Percentiles rank a stretch among this genome's conserved stretches.
Conservation (phyloP, 768 basidiomycete species). For the Hemileccinum impolitum region DNA sequence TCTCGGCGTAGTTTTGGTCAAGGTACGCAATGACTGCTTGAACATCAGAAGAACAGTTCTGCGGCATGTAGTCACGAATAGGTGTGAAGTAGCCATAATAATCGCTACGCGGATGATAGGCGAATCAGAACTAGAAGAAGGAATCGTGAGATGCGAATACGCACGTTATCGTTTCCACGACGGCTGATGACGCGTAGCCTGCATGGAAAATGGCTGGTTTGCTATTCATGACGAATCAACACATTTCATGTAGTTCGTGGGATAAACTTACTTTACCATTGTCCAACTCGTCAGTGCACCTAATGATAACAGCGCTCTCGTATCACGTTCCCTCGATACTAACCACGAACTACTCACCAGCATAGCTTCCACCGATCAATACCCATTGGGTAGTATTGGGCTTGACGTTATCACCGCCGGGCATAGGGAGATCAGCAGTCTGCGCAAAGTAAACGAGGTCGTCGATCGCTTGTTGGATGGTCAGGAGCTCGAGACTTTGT, state of each 20-base stretch:
- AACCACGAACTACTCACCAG: slow-evolving; percentile 17
- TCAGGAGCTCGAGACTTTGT: slow-evolving; percentile 55
- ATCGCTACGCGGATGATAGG: slow-evolving; percentile 13
- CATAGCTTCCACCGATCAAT: slow-evolving; percentile 41
- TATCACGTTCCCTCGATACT: background rate
- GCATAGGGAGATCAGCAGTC: slow-evolving; percentile 65
- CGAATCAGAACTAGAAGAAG: background rate
- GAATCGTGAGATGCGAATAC: slow-evolving; percentile 10
- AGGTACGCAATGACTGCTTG: slow-evolving; percentile 59
- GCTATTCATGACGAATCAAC: slow-evolving; percentile 21
- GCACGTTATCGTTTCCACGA: slow-evolving; percentile 43
- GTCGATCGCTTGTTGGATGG: slow-evolving; percentile 71
- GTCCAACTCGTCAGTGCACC: slow-evolving; percentile 57
- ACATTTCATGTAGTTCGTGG: background rate
- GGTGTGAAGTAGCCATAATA: slow-evolving; percentile 62
- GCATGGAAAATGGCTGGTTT: slow-evolving; percentile 40
- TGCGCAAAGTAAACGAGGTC: slow-evolving; percentile 69
- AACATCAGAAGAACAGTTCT: slow-evolving; percentile 72
- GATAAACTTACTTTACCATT: slow-evolving; percentile 56
- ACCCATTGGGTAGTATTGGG: slow-evolving; percentile 48
- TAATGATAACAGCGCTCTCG: background rate
- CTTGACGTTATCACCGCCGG: slow-evolving; percentile 57
- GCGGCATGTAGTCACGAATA: slow-evolving; percentile 62
- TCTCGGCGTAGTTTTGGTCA: slow-evolving; percentile 51
- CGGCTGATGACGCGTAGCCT: slow-evolving; percentile 44